Percentiles rank a stretch among this genome's conserved stretches.
phyloP scores from a whole-genome alignment of 225 moss, liverwort and hornwort species.

The Polytrichum commune region DNA sequence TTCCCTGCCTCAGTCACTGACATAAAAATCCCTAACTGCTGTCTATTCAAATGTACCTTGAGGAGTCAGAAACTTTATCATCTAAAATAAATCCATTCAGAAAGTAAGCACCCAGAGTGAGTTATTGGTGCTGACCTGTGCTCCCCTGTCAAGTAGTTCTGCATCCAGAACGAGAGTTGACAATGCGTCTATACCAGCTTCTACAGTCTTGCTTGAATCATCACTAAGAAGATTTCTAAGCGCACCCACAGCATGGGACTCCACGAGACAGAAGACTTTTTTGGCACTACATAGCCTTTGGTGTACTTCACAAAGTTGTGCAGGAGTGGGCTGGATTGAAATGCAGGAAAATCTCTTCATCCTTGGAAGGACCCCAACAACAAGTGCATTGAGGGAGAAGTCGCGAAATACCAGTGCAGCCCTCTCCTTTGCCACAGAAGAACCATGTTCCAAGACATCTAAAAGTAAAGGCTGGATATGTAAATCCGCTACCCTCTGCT shows the following conservation, averaged over 20 bases:
- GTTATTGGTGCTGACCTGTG: slow-evolving; percentile 6
- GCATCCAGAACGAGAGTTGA: slow-evolving; percentile 31
- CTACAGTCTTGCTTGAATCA: slow-evolving; percentile 23
- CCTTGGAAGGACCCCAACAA: slow-evolving; percentile 14
- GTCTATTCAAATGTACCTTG: not conserved
- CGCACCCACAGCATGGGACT: slow-evolving; percentile 32
- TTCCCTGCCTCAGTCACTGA: not conserved
- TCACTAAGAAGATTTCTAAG: slow-evolving; percentile 27
- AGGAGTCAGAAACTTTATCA: not conserved
- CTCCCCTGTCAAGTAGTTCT: slow-evolving; percentile 22
- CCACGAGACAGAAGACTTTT: slow-evolving; percentile 43
- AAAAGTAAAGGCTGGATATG: slow-evolving; percentile 30
- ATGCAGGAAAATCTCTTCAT: slow-evolving; percentile 23
- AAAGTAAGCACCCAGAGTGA: not conserved
- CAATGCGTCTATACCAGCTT: slow-evolving; percentile 38
- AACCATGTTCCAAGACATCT: slow-evolving; percentile 20
- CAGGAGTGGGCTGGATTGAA: slow-evolving; percentile 3
- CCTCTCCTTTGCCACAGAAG: slow-evolving; percentile 24
- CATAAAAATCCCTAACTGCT: not conserved
- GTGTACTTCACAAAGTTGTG: slow-evolving; percentile 29
- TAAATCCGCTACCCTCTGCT: slow-evolving; percentile 29
- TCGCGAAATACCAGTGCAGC: slow-evolving; percentile 36
- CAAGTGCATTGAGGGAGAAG: slow-evolving; percentile 32
- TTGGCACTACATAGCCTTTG: slow-evolving; percentile 27
- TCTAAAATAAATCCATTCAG: not conserved